Evolutionary conservation across 2,329 filamentous ascomycete species (phyloP), one percentile per base, ranked within the genome.

Genomic region (Tolypocladium ovalisporum): DNA sequence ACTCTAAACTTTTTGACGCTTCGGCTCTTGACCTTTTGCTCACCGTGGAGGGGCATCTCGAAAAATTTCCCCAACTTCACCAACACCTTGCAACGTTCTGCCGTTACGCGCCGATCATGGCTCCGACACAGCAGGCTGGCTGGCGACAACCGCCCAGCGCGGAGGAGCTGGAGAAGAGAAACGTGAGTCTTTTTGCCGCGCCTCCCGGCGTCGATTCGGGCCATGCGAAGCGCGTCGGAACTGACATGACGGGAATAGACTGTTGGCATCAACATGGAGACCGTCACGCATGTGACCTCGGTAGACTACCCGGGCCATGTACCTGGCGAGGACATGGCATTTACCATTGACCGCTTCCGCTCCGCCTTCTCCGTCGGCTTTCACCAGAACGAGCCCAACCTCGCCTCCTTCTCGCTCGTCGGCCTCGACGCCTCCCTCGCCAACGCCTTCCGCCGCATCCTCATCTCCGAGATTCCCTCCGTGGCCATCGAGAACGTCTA

Each of bases 361-460:
- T 67, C 86, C 69, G 82, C 77, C 64, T 86, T 96, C 70, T 76
- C 79, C 60, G 81, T 99, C 68, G 73, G 88, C 63, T 96, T 96
- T 71, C 90, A 97, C 81, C 80, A 89, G 64, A 94, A 95, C 71
- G 81, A 88, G 54, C 81, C 81, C 59, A 82, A 84, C 69, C 85
- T 96, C 67, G 79, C 90, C 49, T 87, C 87, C 57, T 99, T 99
- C 78, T 97, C 92, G 37, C 84, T 99, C 62, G 82, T 96, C 66
- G 92, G 93, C 64, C 76, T 97, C 66, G 94, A 99, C 71, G 91
- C 94, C 67, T 87, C 90, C 56, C 85, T 99, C 70, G 90, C 94
- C 68, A 99, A 99, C 72, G 94, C 95, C 68, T 96, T 97, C 79
- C 91, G 94, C 60, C 90, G 94, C 66, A 97, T 97, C 66, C 82